Conservation (phyloP, 805 yeast species). For the Metschnikowia vanudenii region DNA sequence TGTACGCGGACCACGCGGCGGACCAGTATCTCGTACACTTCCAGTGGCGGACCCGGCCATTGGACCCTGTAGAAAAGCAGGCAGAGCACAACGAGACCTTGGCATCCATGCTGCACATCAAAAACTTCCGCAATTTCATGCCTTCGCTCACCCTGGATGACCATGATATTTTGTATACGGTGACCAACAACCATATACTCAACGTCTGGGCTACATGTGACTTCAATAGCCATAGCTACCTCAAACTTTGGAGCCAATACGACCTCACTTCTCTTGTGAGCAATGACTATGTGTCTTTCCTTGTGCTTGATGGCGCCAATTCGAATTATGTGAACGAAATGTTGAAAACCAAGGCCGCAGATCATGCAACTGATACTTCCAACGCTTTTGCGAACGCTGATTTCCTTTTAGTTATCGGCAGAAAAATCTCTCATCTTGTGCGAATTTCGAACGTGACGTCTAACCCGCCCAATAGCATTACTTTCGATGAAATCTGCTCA, state of each 20-base stretch:
- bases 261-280: slow-evolving; percentile 23
- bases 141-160: slow-evolving; percentile 31
- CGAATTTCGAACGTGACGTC: slow-evolving; percentile 50
- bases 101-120: slow-evolving; percentile 32
- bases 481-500: slow-evolving; percentile 35
- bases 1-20: slow-evolving; percentile 62
- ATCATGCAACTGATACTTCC: too few species aligned
- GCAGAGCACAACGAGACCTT: slow-evolving; percentile 8
- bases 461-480: slow-evolving; percentile 55
- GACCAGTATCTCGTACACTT: slow-evolving; percentile 49
- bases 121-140: slow-evolving; percentile 33
- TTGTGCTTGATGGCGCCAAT: slow-evolving; percentile 4
- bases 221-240: slow-evolving; percentile 52
- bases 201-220: slow-evolving; percentile 72
- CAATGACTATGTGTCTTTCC: slow-evolving; percentile 5
- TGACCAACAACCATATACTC: slow-evolving; percentile 56
- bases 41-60: slow-evolving; percentile 26
- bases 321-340: not conserved
- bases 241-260: slow-evolving; percentile 55
- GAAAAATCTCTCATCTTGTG: slow-evolving; percentile 36
- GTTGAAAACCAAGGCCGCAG: too few species aligned
- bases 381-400: slow-evolving; percentile 14
- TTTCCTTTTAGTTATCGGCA: slow-evolving; percentile 42
- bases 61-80: slow-evolving; percentile 33
- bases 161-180: slow-evolving; percentile 52